Evolutionary conservation across 75 land plant genomes (phyloP).

Genomic region (Cunninghamia lanceolata): DNA sequence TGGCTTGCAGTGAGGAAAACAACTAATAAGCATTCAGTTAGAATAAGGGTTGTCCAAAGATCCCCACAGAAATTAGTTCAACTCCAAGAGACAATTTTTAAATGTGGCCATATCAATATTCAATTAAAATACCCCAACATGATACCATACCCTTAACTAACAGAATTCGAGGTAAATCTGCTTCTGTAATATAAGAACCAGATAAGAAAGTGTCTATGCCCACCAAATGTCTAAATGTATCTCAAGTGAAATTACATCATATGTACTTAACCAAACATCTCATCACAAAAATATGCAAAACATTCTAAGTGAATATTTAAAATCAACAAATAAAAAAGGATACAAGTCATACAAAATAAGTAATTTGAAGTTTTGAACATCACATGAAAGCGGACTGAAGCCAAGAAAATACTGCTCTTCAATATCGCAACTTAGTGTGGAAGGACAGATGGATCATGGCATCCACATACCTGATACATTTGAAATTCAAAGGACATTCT

Average conservation of each 20-base stretch:
- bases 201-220: background rate
- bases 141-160: background rate
- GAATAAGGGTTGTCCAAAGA: background rate
- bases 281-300: background rate
- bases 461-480: background rate
- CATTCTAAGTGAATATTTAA: background rate
- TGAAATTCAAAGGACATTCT: background rate
- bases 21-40: background rate
- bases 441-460: background rate
- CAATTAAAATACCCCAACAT: background rate
- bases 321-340: background rate
- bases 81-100: background rate
- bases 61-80: background rate
- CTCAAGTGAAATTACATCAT: background rate
- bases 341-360: background rate
- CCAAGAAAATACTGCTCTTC: background rate
- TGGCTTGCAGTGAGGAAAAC: background rate
- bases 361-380: background rate
- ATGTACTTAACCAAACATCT: background rate
- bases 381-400: background rate
- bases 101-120: background rate
- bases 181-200: background rate
- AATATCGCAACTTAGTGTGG: background rate
- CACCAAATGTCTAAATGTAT: background rate
- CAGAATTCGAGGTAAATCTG: background rate